These are phyloP conservation scores for Marsdenia floribunda DNA, from an alignment of 257 asterid species.

Conservation along the genomic window DNA sequence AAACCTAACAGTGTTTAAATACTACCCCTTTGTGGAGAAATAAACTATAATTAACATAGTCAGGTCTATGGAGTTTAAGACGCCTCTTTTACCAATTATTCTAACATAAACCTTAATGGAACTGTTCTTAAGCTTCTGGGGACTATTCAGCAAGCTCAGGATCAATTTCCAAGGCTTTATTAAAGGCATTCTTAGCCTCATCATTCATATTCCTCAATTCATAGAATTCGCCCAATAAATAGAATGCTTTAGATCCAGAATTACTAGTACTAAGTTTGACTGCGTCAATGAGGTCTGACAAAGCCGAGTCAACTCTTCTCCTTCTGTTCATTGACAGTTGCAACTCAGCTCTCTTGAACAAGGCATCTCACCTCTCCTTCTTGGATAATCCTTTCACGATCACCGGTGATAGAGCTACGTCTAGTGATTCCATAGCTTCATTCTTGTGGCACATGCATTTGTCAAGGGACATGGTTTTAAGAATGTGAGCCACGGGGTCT, in stretches of 20 bases:
- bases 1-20: no score
- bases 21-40: no score
- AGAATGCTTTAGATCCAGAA: constrained; percentile 45
- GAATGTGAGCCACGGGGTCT: constrained; percentile 79
- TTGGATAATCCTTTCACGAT: constrained; percentile 52
- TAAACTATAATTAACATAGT: no score
- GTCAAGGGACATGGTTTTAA: constrained; percentile 71
- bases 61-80: no score
- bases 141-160: constrained; percentile 20
- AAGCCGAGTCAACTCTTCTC: constrained; percentile 63
- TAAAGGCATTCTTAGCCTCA: constrained; percentile 48
- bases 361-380: constrained; percentile 66
- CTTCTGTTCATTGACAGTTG: constrained; percentile 47
- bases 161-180: constrained; percentile 38
- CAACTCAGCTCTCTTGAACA: constrained; percentile 71
- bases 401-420: constrained; percentile 62
- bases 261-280: constrained; percentile 38
- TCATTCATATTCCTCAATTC: constrained; percentile 37
- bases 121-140: constrained; percentile 7
- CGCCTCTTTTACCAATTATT: no score
- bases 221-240: constrained; percentile 67
- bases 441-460: constrained; percentile 60
- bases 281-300: constrained; percentile 59
- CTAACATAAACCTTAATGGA: constrained; percentile 37
- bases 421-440: constrained; percentile 61